phyloP scores from a whole-genome alignment of 2,329 filamentous ascomycete species.

The Ophiobolus disseminans region DNA sequence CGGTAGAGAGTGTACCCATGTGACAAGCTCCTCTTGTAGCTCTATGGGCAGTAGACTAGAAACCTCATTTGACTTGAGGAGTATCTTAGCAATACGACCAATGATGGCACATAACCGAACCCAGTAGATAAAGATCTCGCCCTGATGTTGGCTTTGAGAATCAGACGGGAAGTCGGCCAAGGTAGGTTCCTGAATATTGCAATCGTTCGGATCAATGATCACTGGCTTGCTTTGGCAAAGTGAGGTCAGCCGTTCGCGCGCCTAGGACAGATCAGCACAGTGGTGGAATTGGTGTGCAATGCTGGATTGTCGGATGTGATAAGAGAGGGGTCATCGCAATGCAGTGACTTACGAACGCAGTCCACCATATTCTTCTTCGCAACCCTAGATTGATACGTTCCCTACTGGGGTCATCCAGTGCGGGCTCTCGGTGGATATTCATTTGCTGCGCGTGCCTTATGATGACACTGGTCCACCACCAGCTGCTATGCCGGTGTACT shows the following conservation, averaged over 20 bases:
- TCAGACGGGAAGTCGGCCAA: constrained; percentile 26
- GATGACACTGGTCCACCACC: constrained; percentile 33
- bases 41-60: constrained; percentile 14
- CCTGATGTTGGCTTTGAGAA: constrained; percentile 27
- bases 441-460: constrained; percentile 33
- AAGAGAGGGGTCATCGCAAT: background rate
- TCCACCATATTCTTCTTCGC: constrained; percentile 32
- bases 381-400: constrained; percentile 19
- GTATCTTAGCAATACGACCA: constrained; percentile 27
- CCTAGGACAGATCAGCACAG: constrained; percentile 12
- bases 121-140: constrained; percentile 32
- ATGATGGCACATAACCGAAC: constrained; percentile 32
- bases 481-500: constrained; percentile 23
- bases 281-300: background rate
- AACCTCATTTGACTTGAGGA: constrained; percentile 19
- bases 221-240: constrained; percentile 31
- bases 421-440: constrained; percentile 29
- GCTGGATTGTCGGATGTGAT: background rate
- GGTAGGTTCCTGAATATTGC: constrained; percentile 26
- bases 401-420: constrained; percentile 14
- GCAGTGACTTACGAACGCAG: constrained; percentile 25
- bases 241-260: constrained; percentile 28
- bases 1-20: constrained; percentile 27
- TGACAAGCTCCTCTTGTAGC: constrained; percentile 25
- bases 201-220: constrained; percentile 32